Evolutionary conservation across 1,139 yeast genomes (phyloP).

Genomic region (Geotrichum restrictum): DNA sequence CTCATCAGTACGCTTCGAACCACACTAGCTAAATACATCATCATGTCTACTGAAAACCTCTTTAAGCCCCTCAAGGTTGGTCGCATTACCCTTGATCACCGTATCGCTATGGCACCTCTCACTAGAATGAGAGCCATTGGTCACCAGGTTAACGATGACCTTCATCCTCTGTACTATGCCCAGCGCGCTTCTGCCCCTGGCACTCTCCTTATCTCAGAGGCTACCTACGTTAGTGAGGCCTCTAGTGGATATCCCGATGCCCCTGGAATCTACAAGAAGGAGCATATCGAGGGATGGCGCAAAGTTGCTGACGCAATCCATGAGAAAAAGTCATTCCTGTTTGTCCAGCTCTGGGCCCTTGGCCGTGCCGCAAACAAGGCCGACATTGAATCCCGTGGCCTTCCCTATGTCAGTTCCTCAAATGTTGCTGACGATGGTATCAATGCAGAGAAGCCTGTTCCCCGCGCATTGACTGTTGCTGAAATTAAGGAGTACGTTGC

Average conservation of each 20-base stretch:
- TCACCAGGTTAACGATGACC: constrained; percentile 44
- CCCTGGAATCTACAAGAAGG: constrained; percentile 54
- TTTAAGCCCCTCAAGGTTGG: constrained; percentile 32
- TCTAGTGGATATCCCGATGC: constrained; percentile 43
- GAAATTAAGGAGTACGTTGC: constrained; percentile 42
- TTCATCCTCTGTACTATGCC: constrained; percentile 48
- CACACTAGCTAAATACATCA: not conserved
- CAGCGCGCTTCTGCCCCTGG: constrained; percentile 54
- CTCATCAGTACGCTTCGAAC: too few species aligned
- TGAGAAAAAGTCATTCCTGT: constrained; percentile 48
- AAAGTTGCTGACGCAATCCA: constrained; percentile 51
- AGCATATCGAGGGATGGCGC: constrained; percentile 51
- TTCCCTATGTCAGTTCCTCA: constrained; percentile 24
- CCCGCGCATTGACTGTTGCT: constrained; percentile 39
- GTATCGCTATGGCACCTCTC: constrained; percentile 49
- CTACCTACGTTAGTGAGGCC: constrained; percentile 38
- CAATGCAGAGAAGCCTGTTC: constrained; percentile 24
- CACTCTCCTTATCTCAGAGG: constrained; percentile 45
- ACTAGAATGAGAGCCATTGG: constrained; percentile 44
- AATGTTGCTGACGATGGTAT: constrained; percentile 37
- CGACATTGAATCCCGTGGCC: constrained; percentile 40
- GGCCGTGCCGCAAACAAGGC: constrained; percentile 54
- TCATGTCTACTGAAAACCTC: constrained; percentile 4
- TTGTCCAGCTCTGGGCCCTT: constrained; percentile 57
- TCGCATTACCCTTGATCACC: constrained; percentile 32